Base-by-base conservation (phyloP, 176 grass and related monocot genomes). In the Musa acuminata region DNA sequence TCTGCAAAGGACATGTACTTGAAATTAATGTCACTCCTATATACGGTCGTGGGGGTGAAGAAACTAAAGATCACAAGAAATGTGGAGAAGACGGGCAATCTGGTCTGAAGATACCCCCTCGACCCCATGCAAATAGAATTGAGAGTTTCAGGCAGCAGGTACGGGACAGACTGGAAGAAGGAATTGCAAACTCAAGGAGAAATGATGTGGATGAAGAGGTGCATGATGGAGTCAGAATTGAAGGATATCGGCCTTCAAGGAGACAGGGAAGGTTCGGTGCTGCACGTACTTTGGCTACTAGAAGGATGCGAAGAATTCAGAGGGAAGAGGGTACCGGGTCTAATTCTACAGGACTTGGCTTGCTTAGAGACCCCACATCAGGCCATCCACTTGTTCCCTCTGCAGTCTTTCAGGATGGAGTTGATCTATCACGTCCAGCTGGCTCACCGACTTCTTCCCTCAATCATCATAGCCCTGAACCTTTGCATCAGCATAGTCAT, bases 1-100 rank as follows among this genome's bases (percentile, higher is more conserved):
- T 93, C 11, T 98, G 95, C 75, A 98, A 89, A 62, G 88, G 88
- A 11, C 80, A 89, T 78, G 82, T 98, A 67, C 76, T 88, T 0
- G 74, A 87, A 71, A 58, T 51, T 57, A 84, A 84, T 27, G 73
- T 94, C 64, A 99, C 88, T 0, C 95, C 90, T 0, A 99, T 99
- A 52, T 99, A 91, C 76, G 95, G 90, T 35, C 87, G 90, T 75
- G 95, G 90, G 5, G 75, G 73, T 29, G 53, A 53, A 27, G 72
- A 57, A 55, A 26, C 48, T 51, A 70, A 70, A 51, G 67, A 70
- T 12, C 8, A 80, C 29, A 64, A 73, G 55, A 35, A 43, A 53
- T 49, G 8, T n/a, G 78, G 19, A 70, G 65, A 72, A 53, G 53
- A 64, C 27, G 69, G 70, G 53, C n/a, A 29, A 58, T 73, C 64